Base-by-base conservation (phyloP, 1,284 basidiomycete species). In the Apiotrichum laibachii region DNA sequence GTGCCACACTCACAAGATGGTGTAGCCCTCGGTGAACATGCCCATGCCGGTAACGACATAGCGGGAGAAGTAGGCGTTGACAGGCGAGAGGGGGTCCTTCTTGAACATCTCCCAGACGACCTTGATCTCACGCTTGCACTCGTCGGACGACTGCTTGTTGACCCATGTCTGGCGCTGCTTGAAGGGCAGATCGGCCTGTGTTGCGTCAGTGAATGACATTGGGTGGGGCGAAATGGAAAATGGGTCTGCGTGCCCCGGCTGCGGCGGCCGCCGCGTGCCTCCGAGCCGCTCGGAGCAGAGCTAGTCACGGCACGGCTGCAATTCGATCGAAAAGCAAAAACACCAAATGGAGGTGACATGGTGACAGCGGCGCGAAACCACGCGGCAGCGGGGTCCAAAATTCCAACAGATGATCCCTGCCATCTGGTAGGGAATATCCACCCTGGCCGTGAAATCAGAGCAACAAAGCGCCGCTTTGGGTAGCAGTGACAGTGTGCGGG, bases 31-130 rank as follows among this genome's bases (percentile, higher is more conserved):
- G 43, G 81, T 81, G 67, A 82, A 82, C 53, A 83, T 77, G 61
- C 82, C 82, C 69, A 83, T 78, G 63, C 82, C 82, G 50, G 77
- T 80, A 53, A 82, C 68, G 50, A 83, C 81, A 63, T 82, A 83
- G 67, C 78, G 77, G 55, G 57, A 55, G 60, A 72, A 82, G 76
- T 84, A 84, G 42, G 75, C 73, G 12, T 61, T 58, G 37, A 82
- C 45, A 12, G 81, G 81, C 34, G 74, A 76, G 10, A 79, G 59
- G 3, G 77, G 77, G 65, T 83, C 82, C 55, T 68, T 67, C 72
- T 83, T 82, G 75, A 82, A 80, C 80, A 82, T 81, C 34, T 63
- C 34, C 53, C 81, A 76, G 47, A 83, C 68, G 50, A 73, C 67
- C 31, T 55, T 60, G 48, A 81, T 63, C 71, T 84, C 82, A 46